Evolutionary conservation across 495 filamentous ascomycete genomes (phyloP).

Genomic region (Baudoinia panamericana): DNA sequence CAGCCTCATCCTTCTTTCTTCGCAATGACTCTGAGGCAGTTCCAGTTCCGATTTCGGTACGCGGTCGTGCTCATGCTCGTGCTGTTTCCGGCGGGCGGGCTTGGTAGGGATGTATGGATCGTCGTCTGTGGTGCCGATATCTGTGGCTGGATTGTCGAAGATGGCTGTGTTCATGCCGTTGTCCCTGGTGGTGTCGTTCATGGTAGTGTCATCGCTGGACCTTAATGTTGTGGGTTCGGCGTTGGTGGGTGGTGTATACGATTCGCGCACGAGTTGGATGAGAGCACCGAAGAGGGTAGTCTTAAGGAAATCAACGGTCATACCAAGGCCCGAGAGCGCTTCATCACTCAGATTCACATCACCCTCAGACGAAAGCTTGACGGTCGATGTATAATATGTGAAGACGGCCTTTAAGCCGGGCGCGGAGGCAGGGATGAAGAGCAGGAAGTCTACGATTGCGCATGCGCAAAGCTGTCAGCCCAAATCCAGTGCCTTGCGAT

Average conservation of each 20-base stretch:
- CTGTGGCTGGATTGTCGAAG: conserved; percentile 34
- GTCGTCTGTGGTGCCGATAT: conserved; percentile 4
- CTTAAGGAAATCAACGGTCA: conserved; percentile 59
- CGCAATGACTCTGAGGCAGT: conserved; percentile 8
- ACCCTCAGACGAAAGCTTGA: conserved; percentile 84
- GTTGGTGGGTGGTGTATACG: background rate
- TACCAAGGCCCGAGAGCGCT: conserved; percentile 87
- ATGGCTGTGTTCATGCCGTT: background rate
- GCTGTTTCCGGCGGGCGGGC: conserved; percentile 16
- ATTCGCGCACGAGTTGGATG: conserved; percentile 28
- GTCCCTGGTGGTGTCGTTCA: background rate
- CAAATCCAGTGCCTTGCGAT: too few species aligned
- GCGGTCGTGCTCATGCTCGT: background rate
- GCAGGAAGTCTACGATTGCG: conserved; percentile 79
- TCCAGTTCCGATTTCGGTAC: background rate
- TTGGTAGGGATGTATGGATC: conserved; percentile 17
- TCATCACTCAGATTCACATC: conserved; percentile 87
- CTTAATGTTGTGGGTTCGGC: background rate
- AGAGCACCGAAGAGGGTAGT: conserved; percentile 53
- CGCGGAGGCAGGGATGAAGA: conserved; percentile 72
- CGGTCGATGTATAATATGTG: conserved; percentile 81
- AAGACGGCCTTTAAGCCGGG: conserved; percentile 71
- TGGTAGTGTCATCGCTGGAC: background rate
- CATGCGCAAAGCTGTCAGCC: too few species aligned
- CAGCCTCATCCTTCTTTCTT: too few species aligned